Evolutionary conservation across 1,284 basidiomycete species (phyloP).

Genomic region (Tetrapyrgos nigripes): DNA sequence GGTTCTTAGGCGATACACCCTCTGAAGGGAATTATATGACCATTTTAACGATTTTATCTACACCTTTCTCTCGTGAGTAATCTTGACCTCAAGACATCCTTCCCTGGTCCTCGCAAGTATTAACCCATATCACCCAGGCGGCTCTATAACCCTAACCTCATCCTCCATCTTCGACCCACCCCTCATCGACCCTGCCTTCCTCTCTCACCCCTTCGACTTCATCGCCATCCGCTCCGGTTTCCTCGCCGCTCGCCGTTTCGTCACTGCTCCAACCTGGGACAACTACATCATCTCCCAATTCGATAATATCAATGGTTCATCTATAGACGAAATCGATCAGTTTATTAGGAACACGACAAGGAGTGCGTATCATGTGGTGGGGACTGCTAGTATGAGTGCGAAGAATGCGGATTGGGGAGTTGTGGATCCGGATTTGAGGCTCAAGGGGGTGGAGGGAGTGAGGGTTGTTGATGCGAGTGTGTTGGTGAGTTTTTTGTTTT

Average conservation of each 20-base stretch:
- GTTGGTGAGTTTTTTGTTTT: conserved; percentile 52
- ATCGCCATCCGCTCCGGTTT: conserved; percentile 17
- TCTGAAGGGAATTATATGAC: conserved; percentile 6
- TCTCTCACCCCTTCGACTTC: conserved; percentile 20
- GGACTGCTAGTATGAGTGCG: conserved; percentile 15
- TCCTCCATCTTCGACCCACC: conserved; percentile 17
- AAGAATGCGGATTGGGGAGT: conserved; percentile 14
- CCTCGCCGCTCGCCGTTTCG: conserved; percentile 13
- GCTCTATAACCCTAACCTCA: conserved; percentile 20
- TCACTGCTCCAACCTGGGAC: conserved; percentile 17
- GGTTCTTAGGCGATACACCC: neutral
- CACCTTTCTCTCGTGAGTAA: conserved; percentile 5
- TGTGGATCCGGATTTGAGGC: conserved; percentile 20
- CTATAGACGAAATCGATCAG: conserved; percentile 16
- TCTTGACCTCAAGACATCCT: neutral
- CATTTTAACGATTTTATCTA: neutral
- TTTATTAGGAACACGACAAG: conserved; percentile 18
- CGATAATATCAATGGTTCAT: conserved; percentile 3
- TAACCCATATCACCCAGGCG: conserved; percentile 13
- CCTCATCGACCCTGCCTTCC: conserved; percentile 20
- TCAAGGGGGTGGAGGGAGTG: conserved; percentile 19
- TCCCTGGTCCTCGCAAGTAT: neutral
- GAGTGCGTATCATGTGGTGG: conserved; percentile 16
- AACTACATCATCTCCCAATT: conserved; percentile 20
- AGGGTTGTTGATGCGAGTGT: conserved; percentile 22